Evolutionary conservation across 108 stramenopile species (phyloP).

Genomic region (Cyclotella kingstonii): DNA sequence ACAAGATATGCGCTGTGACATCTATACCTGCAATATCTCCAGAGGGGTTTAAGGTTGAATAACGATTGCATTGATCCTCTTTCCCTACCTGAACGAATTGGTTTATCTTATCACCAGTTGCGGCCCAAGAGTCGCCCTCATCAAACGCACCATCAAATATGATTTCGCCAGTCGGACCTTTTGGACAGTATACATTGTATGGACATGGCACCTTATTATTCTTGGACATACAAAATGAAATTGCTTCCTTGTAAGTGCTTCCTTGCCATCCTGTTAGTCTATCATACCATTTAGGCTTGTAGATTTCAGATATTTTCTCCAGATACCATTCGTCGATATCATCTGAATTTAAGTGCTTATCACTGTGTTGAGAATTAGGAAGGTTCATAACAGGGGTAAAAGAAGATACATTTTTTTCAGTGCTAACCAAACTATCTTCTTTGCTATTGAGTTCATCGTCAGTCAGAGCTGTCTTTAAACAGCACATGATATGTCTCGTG

Average conservation of each 20-base stretch:
- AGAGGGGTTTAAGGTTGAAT: background rate
- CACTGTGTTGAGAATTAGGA: background rate
- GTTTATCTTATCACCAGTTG: background rate
- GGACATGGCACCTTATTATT: constrained; percentile 7
- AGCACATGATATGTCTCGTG: constrained; percentile 37
- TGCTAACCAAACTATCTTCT: background rate
- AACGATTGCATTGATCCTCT: constrained; percentile 3
- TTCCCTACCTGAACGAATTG: constrained; percentile 2
- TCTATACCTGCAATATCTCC: background rate
- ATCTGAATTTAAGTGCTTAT: background rate
- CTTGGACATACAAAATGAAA: background rate
- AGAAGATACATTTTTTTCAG: background rate
- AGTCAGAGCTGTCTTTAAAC: constrained; percentile 1
- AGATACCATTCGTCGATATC: constrained; percentile 6
- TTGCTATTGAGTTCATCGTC: background rate
- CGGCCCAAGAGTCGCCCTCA: constrained; percentile 7
- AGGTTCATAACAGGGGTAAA: background rate
- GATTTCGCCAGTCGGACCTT: background rate
- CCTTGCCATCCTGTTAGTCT: constrained; percentile 4
- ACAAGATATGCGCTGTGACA: constrained; percentile 1
- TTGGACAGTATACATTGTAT: constrained; percentile 4
- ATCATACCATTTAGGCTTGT: constrained; percentile 3
- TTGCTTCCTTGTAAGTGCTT: background rate
- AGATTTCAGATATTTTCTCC: background rate
- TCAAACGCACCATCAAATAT: constrained; percentile 7